Base-by-base conservation (phyloP, 805 yeast species). In the Gaillardinia entomophila region DNA sequence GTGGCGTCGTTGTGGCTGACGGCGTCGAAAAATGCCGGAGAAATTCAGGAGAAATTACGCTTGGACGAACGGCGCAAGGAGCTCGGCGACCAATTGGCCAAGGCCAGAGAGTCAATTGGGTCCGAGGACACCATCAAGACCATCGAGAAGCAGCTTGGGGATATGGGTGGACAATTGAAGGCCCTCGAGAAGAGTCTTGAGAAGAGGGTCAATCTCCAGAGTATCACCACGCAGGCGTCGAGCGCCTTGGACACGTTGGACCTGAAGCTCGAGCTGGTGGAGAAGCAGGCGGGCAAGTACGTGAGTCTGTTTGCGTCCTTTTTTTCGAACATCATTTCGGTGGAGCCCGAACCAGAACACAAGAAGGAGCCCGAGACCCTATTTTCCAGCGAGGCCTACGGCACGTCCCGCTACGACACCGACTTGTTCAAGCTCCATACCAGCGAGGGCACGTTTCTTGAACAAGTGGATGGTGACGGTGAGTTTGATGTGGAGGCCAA, bases 201-300 rank as follows among this genome's bases (percentile, higher is more conserved):
- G 27, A 30, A 46, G 4, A 46, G 49, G 11, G 35, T 56, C 14
- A 51, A 57, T 27, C 35, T 60, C n/a, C 34, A 45, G 14, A 39
- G 40, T 15, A 38, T 59, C 20, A 38, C 53, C n/a, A 26, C 28
- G 4, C 62, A 49, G 34, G 86, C 82, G 43, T 69, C 68, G 28
- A 75, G 73, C 24, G 67, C 66, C 32, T 62, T 88, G 31, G 89
- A 85, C 40, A 72, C 75, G 6, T 66, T 89, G 38, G 97, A 88
- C 53, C 60, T 73, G 6, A 41, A 78, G 43, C 64, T 89, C 28
- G 95, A 84, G 44, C 66, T 66, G 33, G 78, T 86, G 6, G 96
- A 89, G 52, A 73, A 71, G 32, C 57, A 69, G 20, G 89, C 95
- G 0, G 73, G 80, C 1, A 62, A 63, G n/a, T 77, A 73, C 46